Evolutionary conservation across 2,329 filamentous ascomycete genomes (phyloP).

Genomic region (Teratosphaeriaceae sp.): DNA sequence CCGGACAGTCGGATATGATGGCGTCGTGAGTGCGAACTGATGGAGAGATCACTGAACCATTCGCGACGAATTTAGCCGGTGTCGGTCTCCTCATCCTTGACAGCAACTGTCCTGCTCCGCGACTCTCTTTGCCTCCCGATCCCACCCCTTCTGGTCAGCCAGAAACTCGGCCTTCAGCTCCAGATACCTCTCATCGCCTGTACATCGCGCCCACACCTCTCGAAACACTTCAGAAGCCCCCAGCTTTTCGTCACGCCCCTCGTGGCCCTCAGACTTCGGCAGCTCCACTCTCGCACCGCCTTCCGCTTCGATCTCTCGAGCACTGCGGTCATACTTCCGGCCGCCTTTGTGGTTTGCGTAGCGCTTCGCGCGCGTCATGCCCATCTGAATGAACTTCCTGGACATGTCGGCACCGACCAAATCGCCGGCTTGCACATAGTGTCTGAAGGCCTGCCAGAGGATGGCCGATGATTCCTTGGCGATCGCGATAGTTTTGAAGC

Average conservation of each 20-base stretch:
- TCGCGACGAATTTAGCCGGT: no score
- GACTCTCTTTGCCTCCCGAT: slow-evolving; percentile 15
- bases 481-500: slow-evolving; percentile 49
- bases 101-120: slow-evolving; percentile 7
- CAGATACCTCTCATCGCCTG: slow-evolving; percentile 38
- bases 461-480: slow-evolving; percentile 44
- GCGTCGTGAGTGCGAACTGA: no score
- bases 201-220: slow-evolving; percentile 44
- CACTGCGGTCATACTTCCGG: slow-evolving; percentile 45
- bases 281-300: slow-evolving; percentile 28
- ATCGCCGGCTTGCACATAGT: slow-evolving; percentile 46
- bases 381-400: slow-evolving; percentile 60
- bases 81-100: slow-evolving; percentile 1
- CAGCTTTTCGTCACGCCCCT: slow-evolving; percentile 45
- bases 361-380: slow-evolving; percentile 55
- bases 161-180: slow-evolving; percentile 41
- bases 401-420: slow-evolving; percentile 61
- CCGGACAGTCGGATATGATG: no score
- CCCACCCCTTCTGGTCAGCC: slow-evolving; percentile 42
- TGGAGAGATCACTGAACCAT: not conserved
- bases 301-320: slow-evolving; percentile 25
- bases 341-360: slow-evolving; percentile 52
- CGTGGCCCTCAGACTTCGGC: slow-evolving; percentile 39
- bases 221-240: slow-evolving; percentile 45
- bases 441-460: slow-evolving; percentile 46